Evolutionary conservation across 2,329 filamentous ascomycete species (phyloP), one percentile per base, ranked within the genome.

Genomic region (Cercospora sesami): DNA sequence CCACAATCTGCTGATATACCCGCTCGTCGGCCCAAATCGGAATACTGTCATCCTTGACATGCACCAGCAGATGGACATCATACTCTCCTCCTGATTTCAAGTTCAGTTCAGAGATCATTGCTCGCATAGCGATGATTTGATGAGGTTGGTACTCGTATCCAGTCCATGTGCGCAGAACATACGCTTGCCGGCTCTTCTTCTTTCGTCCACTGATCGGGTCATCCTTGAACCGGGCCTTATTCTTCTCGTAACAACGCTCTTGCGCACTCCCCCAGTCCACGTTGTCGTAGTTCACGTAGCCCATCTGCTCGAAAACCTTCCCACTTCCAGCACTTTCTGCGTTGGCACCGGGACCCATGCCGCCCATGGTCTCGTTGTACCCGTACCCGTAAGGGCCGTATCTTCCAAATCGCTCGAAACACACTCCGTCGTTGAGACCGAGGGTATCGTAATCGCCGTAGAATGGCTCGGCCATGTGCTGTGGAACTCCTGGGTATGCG

Each of bases 71-170:
- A 76, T 96, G 91, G 3, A 96, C 87, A 72, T 95, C 91, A 78
- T 96, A 97, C 73, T 94, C 91, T 36, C 91, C 92, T 26, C 93
- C 92, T 5, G 92, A 94, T 62, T 91, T 89, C 65, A 97, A 83
- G 1, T 89, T 87, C 10, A 96, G 83, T 78, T 97, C 94, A 23
- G 90, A 87, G 75, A 97, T 93, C 80, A 97, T 87, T 33, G 93
- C 90, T 31, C 94, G 90, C 39, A 97, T 80, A 73, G 93, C 91
- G 75, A 93, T 87, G 55, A 94, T 87, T 77, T 95, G 91, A 73
- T 96, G 90, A 64, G 91, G 87, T 16, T 85, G 87, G 85, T 92
- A 97, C 55, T 87, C 79, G 75, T 91, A 95, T 70, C 91, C 91
- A 68, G 93, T 91, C 91, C 91, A 97, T 68, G 90, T 90, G 53